These are phyloP conservation scores for Phytomonas sp. DNA, from an alignment of 208 protist genomes.

Conservation along the genomic window DNA sequence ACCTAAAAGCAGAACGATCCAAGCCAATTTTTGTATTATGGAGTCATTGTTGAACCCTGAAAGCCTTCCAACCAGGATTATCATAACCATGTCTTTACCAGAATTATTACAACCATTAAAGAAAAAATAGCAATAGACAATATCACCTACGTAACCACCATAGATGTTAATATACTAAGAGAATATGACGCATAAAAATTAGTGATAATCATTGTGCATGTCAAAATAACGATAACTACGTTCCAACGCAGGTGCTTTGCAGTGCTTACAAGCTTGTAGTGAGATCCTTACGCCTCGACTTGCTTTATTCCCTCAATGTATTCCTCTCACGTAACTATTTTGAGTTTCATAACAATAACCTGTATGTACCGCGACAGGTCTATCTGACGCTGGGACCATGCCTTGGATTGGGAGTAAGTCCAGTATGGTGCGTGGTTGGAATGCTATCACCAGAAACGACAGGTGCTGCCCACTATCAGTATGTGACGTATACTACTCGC, in stretches of 20 bases:
- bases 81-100: constrained; percentile 64
- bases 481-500: constrained; percentile 42
- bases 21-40: constrained; percentile 65
- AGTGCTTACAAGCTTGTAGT: constrained; percentile 36
- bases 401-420: constrained; percentile 57
- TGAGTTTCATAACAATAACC: constrained; percentile 54
- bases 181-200: constrained; percentile 77
- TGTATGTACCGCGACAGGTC: constrained; percentile 58
- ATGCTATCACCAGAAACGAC: constrained; percentile 74
- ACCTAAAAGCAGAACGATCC: constrained; percentile 59
- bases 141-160: constrained; percentile 41
- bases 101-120: constrained; percentile 40
- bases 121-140: constrained; percentile 51
- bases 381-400: constrained; percentile 37
- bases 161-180: constrained; percentile 56
- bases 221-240: constrained; percentile 58
- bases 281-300: constrained; percentile 45
- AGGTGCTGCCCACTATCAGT: constrained; percentile 47
- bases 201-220: constrained; percentile 32
- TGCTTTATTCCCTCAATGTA: constrained; percentile 54
- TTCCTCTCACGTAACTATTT: constrained; percentile 73
- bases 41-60: constrained; percentile 32
- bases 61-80: constrained; percentile 52
- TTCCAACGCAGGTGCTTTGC: constrained; percentile 65
- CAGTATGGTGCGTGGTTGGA: constrained; percentile 75